Conservation (phyloP, 2,329 filamentous ascomycete species). For the Pseudocercospora macadamiae region DNA sequence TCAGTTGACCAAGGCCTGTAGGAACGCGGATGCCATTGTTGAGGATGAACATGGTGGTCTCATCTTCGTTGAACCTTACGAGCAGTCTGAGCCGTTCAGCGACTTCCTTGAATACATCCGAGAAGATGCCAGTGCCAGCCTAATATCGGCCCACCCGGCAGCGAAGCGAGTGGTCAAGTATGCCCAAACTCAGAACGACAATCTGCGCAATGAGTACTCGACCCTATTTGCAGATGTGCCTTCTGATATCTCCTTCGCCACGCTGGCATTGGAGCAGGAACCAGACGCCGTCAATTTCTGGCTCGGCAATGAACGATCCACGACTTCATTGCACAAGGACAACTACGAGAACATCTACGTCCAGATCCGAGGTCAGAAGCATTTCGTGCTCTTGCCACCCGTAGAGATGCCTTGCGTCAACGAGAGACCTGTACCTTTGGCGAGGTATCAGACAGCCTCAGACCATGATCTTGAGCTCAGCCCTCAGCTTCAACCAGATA, state of each 20-base stretch:
- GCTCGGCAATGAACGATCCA: constrained; percentile 73
- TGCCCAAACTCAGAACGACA: constrained; percentile 83
- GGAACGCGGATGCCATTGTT: constrained; percentile 63
- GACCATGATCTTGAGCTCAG: constrained; percentile 34
- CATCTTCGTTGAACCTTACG: constrained; percentile 71
- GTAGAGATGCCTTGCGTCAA: constrained; percentile 69
- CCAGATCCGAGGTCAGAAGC: constrained; percentile 72
- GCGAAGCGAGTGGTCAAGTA: constrained; percentile 58
- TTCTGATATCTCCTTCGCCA: constrained; percentile 68
- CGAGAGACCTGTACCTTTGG: constrained; percentile 61
- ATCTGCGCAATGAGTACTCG: constrained; percentile 72
- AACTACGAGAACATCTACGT: constrained; percentile 87
- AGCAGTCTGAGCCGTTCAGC: constrained; percentile 65
- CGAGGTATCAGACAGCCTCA: constrained; percentile 57
- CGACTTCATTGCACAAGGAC: constrained; percentile 77
- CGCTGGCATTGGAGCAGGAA: constrained; percentile 65
- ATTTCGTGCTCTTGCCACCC: constrained; percentile 75
- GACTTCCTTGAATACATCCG: constrained; percentile 65
- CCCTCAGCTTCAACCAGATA: constrained; percentile 38
- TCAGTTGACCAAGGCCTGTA: constrained; percentile 28
- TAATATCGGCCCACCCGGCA: not conserved
- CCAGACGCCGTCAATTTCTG: constrained; percentile 83
- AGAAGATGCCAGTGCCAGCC: constrained; percentile 41
- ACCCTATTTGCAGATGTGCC: constrained; percentile 66
- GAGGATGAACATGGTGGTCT: constrained; percentile 59